Evolutionary conservation across 352 stramenopile species (phyloP), one percentile per base, ranked within the genome.

Genomic region (Phytopythium mirpurense): DNA sequence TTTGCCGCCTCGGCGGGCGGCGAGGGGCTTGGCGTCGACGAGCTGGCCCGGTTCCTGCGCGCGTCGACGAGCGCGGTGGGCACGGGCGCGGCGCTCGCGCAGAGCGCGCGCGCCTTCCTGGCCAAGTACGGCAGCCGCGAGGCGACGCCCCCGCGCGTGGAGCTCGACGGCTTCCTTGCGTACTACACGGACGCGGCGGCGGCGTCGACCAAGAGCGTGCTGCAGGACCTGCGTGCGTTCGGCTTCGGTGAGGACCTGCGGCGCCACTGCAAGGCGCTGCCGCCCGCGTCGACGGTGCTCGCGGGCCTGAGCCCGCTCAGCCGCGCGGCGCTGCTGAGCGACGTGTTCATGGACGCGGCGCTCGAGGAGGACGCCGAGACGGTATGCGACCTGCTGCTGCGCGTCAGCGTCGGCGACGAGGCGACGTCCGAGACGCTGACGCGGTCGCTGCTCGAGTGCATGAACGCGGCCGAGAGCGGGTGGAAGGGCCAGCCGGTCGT

Each of bases 401-500:
- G 81, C 11, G 64, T 93, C 37, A 81, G 78, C 55, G 68, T 90
- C 21, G 78, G 80, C 29, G 70, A 89, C 40, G 54, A 61, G n/a
- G 47, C 57, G 2, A 88, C 81, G 38, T 91, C 81, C 0, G 58
- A 37, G n/a, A 68, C 82, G 40, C 54, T 95, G 18, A 51, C 91
- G 56, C 70, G 74, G 23, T 83, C 79, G 43, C 56, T 93, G n/a
- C 59, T 93, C 19, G 67, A 87, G 44, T 90, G 82, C 37, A 73
- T 95, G 52, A 78, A 85, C 37, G 88, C 70, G 52, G 88, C 81
- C 1, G 86, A 93, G 56, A 88, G 78, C 19, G 78, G 82, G n/a
- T 93, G 83, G 82, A 95, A 94, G 66, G 82, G 83, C 1, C 80
- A 93, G 54, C 70, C 79, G 12, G 77, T 93, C n/a, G 77, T 91